Percentiles rank a stretch among this genome's conserved stretches.
Conservation (phyloP, 129 eudicot species). For the Silybum marianum region DNA sequence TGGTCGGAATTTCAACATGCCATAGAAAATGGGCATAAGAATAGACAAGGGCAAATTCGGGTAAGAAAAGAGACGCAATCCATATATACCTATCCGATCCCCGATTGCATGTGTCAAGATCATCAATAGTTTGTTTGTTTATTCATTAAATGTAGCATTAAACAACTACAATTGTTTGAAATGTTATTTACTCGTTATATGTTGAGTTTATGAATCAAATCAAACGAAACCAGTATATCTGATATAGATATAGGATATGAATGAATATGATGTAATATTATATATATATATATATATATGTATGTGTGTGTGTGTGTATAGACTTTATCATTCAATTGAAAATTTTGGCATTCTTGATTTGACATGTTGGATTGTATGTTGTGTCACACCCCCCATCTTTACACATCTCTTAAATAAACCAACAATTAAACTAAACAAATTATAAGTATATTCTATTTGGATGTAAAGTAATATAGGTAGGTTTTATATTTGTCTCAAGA, state of each 20-base stretch:
- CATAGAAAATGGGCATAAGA: conserved; percentile 73
- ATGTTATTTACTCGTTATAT: neutral
- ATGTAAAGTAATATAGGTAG: too few species aligned
- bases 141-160: neutral
- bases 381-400: too few species aligned
- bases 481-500: too few species aligned
- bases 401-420: too few species aligned
- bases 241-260: neutral
- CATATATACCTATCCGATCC: conserved; percentile 87
- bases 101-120: conserved; percentile 88
- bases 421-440: neutral
- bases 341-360: neutral
- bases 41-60: conserved; percentile 81
- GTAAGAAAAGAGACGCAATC: conserved; percentile 73
- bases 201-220: neutral
- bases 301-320: too few species aligned
- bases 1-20: conserved; percentile 72
- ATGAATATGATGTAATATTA: neutral
- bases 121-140: neutral
- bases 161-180: neutral
- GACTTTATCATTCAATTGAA: neutral
- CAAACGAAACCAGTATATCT: neutral
- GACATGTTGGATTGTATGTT: neutral
- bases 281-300: too few species aligned
- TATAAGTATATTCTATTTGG: neutral